phyloP scores from a whole-genome alignment of 257 asterid genomes.

The Solanum sitiens region DNA sequence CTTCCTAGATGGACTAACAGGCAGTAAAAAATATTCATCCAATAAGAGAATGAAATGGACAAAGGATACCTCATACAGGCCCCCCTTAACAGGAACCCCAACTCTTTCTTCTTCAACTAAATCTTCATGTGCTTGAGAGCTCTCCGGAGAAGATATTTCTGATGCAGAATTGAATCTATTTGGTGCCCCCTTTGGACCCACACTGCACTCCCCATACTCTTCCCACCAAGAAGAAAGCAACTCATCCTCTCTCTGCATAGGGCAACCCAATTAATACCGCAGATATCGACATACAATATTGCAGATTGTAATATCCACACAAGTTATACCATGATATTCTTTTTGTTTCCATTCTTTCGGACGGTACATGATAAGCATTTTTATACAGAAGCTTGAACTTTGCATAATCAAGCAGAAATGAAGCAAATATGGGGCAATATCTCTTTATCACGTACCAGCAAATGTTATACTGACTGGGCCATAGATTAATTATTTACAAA shows the following conservation, averaged over 20 bases:
- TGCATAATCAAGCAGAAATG: not conserved
- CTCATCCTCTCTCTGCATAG: constrained; percentile 75
- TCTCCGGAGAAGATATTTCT: constrained; percentile 24
- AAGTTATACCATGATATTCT: not conserved
- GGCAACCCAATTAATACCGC: not conserved
- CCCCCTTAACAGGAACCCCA: constrained; percentile 98
- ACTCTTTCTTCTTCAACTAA: constrained; percentile 82
- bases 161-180: constrained; percentile 14
- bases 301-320: not conserved
- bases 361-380: not conserved
- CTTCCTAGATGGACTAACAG: not conserved
- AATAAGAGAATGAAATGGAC: not conserved
- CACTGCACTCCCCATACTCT: constrained; percentile 96
- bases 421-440: not conserved
- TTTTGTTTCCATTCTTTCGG: not conserved
- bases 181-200: constrained; percentile 64
- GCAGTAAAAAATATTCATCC: not conserved
- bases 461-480: not conserved
- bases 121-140: constrained; percentile 20
- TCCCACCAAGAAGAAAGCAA: constrained; percentile 91
- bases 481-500: not conserved
- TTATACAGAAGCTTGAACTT: not conserved
- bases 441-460: not conserved
- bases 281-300: not conserved
- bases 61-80: constrained; percentile 73